Base-by-base conservation (phyloP, 75 land plant species). In the Isoetes taiwanensis region DNA sequence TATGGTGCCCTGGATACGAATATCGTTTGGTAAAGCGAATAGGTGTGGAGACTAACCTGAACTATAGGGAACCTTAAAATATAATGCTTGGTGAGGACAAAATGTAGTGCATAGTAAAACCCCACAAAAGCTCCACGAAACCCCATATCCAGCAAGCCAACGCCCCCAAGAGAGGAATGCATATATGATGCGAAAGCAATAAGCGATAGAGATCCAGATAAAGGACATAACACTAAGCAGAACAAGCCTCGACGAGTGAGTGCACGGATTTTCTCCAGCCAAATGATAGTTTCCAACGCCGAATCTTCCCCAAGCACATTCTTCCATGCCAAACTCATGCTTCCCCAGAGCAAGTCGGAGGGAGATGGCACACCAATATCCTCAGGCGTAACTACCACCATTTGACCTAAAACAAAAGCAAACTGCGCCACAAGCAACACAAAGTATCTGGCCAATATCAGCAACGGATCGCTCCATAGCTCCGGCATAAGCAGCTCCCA, bases 1-100 rank as follows among this genome's bases (percentile, higher is more conserved):
- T n/a, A 54, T 6, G 12, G 12, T 6, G 24, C 56, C 4, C 56
- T 25, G 56, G 3, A n/a, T 6, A 4, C 12, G 6, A 24, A 54
- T 17, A n/a, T 27, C n/a, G 2, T 57, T 3, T 12, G 43, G 3
- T 11, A 52, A 8, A 58, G 20, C 14, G 29, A 2, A 6, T 30
- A 54, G 3, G 56, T n/a, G 56, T 26, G 26, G 28, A 54, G 3
- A 54, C 53, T 48, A 3, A 85, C 95, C 94, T 91, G 94, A 54
- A 91, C 69, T 19, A 91, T 81, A 0, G 97, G 95, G 28, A 83
- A 91, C 30, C 26, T 17, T 63, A 91, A 59, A 33, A 83, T 60
- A 76, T 75, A 75, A 26, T 78, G 63, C 34, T 58, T 68, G 20
- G 34, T 56, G 16, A 41, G 76, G 40, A 83, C 56, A 57, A 67